Evolutionary conservation across 352 stramenopile genomes (phyloP).

Genomic region (Pythium brachiatum): DNA sequence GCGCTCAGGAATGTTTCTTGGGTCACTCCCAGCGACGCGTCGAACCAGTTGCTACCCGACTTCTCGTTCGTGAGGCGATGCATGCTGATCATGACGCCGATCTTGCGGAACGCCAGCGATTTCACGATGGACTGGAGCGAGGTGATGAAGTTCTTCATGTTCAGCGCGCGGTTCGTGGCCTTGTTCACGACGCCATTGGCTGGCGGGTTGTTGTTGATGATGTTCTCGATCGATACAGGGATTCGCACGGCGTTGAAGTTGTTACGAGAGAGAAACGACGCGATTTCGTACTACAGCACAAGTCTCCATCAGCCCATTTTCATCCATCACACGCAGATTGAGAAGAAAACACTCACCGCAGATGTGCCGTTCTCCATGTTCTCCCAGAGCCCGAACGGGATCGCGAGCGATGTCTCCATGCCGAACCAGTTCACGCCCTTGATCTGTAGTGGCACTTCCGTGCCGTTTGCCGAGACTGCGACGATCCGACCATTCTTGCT

Average conservation of each 20-base stretch:
- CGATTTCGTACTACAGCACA: conserved; percentile 52
- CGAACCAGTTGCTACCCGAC: conserved; percentile 66
- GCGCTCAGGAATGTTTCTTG: conserved; percentile 63
- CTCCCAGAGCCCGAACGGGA: conserved; percentile 75
- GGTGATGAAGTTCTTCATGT: conserved; percentile 74
- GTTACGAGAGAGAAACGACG: conserved; percentile 65
- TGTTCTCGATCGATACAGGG: conserved; percentile 62
- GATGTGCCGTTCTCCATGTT: conserved; percentile 73
- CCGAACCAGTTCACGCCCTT: conserved; percentile 82
- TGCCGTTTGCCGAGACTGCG: conserved; percentile 60
- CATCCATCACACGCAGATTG: too few relatives aligned
- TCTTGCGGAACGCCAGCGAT: conserved; percentile 61
- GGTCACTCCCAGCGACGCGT: conserved; percentile 33
- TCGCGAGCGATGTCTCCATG: conserved; percentile 80
- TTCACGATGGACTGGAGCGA: conserved; percentile 70
- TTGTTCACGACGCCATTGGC: conserved; percentile 61
- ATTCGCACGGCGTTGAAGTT: conserved; percentile 81
- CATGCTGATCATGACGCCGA: conserved; percentile 76
- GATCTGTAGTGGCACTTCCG: conserved; percentile 60
- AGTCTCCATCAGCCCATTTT: too few relatives aligned
- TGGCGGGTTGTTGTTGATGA: conserved; percentile 63
- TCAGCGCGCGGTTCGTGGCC: conserved; percentile 62
- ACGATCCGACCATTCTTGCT: conserved; percentile 68
- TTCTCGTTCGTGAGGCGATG: conserved; percentile 61
- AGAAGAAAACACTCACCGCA: conserved; percentile 27